These are phyloP conservation scores for Saccharomycopsis fibuligera DNA, from an alignment of 805 yeast genomes.

Conservation along the genomic window DNA sequence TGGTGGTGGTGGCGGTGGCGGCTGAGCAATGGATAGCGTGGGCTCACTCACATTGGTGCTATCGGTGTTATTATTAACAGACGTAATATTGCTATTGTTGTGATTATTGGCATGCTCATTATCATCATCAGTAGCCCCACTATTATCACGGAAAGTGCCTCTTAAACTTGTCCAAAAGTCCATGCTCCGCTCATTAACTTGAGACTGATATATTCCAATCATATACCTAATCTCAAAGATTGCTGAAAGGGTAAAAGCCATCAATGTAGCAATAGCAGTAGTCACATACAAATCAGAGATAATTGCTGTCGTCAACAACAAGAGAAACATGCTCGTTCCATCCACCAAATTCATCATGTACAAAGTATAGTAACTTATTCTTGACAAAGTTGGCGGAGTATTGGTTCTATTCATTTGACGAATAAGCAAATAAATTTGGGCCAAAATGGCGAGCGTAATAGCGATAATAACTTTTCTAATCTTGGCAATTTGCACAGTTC, in stretches of 20 bases:
- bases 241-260: slow-evolving; percentile 62
- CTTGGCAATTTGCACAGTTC: slow-evolving; percentile 23
- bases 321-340: slow-evolving; percentile 58
- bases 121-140: slow-evolving; percentile 17
- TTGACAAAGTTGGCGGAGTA: slow-evolving; percentile 76
- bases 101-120: slow-evolving; percentile 13
- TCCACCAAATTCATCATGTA: slow-evolving; percentile 61
- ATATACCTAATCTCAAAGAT: slow-evolving; percentile 72
- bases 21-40: background rate
- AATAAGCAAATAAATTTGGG: slow-evolving; percentile 52
- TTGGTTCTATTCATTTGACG: slow-evolving; percentile 64
- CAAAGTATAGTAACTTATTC: slow-evolving; percentile 64
- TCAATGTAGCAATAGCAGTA: slow-evolving; percentile 60
- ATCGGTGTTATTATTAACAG: slow-evolving; percentile 17
- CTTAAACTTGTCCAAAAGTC: slow-evolving; percentile 60
- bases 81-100: slow-evolving; percentile 15
- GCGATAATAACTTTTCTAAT: slow-evolving; percentile 37
- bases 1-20: background rate
- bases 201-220: slow-evolving; percentile 60
- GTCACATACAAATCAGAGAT: slow-evolving; percentile 55
- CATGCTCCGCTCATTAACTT: slow-evolving; percentile 64
- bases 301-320: slow-evolving; percentile 48
- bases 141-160: slow-evolving; percentile 43
- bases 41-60: no score
- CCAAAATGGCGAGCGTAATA: slow-evolving; percentile 39